phyloP scores from a whole-genome alignment of 2,329 filamentous ascomycete genomes.

The Nemania diffusa region DNA sequence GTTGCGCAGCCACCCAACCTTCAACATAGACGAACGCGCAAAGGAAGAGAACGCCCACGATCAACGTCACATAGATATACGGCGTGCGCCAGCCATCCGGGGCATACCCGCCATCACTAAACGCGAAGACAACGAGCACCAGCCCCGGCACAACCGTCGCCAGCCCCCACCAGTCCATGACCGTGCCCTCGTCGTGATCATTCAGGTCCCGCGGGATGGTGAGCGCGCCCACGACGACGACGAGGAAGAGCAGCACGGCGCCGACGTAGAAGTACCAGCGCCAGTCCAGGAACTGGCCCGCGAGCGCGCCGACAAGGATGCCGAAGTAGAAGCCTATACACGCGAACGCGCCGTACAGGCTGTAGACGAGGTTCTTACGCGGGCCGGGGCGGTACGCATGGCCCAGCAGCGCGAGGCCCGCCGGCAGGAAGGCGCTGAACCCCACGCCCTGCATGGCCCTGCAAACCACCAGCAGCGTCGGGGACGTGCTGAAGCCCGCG shows the following conservation, averaged over 20 bases:
- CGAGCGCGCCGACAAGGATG: conserved; percentile 72
- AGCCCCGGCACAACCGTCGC: conserved; percentile 71
- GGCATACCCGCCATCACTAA: conserved; percentile 78
- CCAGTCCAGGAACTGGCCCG: conserved; percentile 69
- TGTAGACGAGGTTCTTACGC: conserved; percentile 72
- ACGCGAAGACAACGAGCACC: conserved; percentile 76
- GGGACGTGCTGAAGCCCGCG: conserved; percentile 74
- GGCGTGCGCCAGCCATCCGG: conserved; percentile 76
- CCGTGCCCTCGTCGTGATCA: conserved; percentile 51
- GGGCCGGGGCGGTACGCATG: conserved; percentile 73
- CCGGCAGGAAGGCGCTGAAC: conserved; percentile 76
- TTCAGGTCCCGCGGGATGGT: conserved; percentile 47
- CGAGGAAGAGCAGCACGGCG: conserved; percentile 50
- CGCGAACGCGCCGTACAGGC: conserved; percentile 66
- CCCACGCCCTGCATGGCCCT: conserved; percentile 80
- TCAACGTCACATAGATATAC: conserved; percentile 74
- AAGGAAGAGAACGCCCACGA: conserved; percentile 70
- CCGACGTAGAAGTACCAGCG: conserved; percentile 77
- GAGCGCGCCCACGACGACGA: conserved; percentile 42
- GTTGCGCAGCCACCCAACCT: conserved; percentile 73
- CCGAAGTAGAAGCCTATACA: conserved; percentile 68
- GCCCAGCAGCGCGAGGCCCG: conserved; percentile 73
- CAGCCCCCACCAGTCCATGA: conserved; percentile 77
- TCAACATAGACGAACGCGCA: conserved; percentile 74
- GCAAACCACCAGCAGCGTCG: conserved; percentile 77